Evolutionary conservation across 805 yeast species (phyloP), one percentile per base, ranked within the genome.

Genomic region (Candida ipomoeae): DNA sequence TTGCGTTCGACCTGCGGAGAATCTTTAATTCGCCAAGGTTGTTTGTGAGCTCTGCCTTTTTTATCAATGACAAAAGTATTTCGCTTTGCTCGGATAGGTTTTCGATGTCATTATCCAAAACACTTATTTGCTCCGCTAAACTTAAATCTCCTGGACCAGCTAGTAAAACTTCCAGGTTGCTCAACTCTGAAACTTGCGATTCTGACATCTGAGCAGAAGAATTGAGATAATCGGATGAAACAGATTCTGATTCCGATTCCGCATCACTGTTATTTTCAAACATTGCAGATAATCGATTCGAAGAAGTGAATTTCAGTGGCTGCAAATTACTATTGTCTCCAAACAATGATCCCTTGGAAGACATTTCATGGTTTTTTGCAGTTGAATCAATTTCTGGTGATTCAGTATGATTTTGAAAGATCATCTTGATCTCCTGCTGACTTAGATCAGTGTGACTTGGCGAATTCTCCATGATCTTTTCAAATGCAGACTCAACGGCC

Each of bases 1-100:
- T 81, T 14, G 77, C 57, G 44, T 80, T 79, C 0, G 97, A 89
- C 59, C 84, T 86, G 45, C 71, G 73, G 55, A 92, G 67, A 42
- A 90, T 76, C 50, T 83, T 78, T 44, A 87, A 68, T 61, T 90
- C 94, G 4, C 82, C 75, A 5, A 78, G 67, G 62, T 87, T 87
- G 63, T 89, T 87, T 0, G 95, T 89, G 32, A 92, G 69, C 59
- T 89, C 96, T 0, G 97, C 96, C 62, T 92, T 92, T 41, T 76
- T 72, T 37, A 89, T 65, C 42, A 92, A 70, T 5, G 92, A 85
- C 13, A 78, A 80, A 37, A 92, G 66, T 21, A 91, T 80, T 4
- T 73, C 72, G 38, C 81, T 69, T 62, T 91, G 96, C 50, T 80
- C 79, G 35, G 75, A 73, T 23, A 87, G 67, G 46, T 75, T 77